Base-by-base conservation (phyloP, 2,329 filamentous ascomycete genomes). In the Phoma sp. region DNA sequence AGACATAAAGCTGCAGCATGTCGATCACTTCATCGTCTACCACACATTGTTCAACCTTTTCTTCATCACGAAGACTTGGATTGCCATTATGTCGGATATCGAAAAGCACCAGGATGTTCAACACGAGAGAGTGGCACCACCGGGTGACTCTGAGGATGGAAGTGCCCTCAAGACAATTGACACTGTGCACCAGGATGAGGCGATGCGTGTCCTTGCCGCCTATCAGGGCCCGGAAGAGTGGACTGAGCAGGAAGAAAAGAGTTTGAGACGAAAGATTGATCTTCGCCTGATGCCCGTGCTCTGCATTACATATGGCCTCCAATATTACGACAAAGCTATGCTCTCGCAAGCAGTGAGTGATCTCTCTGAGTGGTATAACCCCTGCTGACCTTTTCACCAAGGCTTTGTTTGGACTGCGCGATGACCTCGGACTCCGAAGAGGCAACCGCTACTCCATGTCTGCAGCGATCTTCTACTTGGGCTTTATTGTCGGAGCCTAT, bases 401-500 rank as follows among this genome's bases (percentile, higher is more conserved):
- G 47, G 47, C 47, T 9, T 23, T 50, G n/a, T 38, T 34, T 26
- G 28, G 33, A 38, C 17, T 42, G 2, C 39, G 50, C 75, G 38
- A 42, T 18, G 38, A 50, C n/a, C 30, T 83, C 2, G 74, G 32
- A 71, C 80, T 33, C 9, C 50, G 47, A 20, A 38, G 28, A 20
- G 47, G 47, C 12, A 42, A 46, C 25, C 36, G 42, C 6, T 51
- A 47, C 17, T 56, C 47, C 6, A 51, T 54, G 50, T 42, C 46
- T 28, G 47, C 55, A 18, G 42, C 47, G 4, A 55, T 58, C 12
- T 55, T 55, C 32, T 55, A 58, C 21, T 51, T 60, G 9, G 77
- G 77, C 11, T 83, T 83, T 62, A 79, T 83, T 42, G 72, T 77
- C 12, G 80, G 80, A 1, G 74, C 78, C 5, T 82, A 81, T 51